Conservation (phyloP, 192 early-diverging fungal species). For the Gigaspora rosea region DNA sequence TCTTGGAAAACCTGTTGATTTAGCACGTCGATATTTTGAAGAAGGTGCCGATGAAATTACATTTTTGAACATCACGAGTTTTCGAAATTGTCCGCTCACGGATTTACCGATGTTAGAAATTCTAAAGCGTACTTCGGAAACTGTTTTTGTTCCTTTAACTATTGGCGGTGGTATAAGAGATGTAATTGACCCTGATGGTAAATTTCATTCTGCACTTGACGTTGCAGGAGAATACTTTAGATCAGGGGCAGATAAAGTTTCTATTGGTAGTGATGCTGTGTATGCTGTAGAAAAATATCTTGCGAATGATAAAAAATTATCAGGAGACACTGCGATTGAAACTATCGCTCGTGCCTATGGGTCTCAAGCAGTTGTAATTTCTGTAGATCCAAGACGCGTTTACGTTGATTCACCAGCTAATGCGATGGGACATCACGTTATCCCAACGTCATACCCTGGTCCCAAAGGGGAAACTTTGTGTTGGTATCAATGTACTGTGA, state of each 20-base stretch:
- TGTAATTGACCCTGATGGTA: constrained; percentile 82
- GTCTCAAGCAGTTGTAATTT: constrained; percentile 97
- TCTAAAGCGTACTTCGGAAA: constrained; percentile 78
- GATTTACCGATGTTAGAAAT: constrained; percentile 98
- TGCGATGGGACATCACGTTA: constrained; percentile 73
- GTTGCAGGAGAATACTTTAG: constrained; percentile 99
- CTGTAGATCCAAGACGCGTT: constrained; percentile 94
- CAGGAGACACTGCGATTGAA: constrained; percentile 88
- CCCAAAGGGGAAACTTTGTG: constrained; percentile 93
- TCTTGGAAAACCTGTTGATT: constrained; percentile 95
- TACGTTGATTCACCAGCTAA: constrained; percentile 82
- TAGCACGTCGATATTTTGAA: constrained; percentile 88
- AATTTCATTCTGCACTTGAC: constrained; percentile 81
- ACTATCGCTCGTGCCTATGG: constrained; percentile 94
- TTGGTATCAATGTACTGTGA: constrained; percentile 99
- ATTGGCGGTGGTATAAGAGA: constrained; percentile 99
- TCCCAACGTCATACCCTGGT: constrained; percentile 71
- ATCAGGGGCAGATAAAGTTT: constrained; percentile 98
- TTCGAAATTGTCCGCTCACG: constrained; percentile 84
- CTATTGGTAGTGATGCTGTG: constrained; percentile 99
- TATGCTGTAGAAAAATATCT: constrained; percentile 90
- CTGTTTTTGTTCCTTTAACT: constrained; percentile 98
- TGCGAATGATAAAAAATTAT: constrained; percentile 49
- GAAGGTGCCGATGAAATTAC: constrained; percentile 98
- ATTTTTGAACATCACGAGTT: constrained; percentile 98